Evolutionary conservation across 129 eudicot species (phyloP).

Genomic region (Glebionis coronaria): DNA sequence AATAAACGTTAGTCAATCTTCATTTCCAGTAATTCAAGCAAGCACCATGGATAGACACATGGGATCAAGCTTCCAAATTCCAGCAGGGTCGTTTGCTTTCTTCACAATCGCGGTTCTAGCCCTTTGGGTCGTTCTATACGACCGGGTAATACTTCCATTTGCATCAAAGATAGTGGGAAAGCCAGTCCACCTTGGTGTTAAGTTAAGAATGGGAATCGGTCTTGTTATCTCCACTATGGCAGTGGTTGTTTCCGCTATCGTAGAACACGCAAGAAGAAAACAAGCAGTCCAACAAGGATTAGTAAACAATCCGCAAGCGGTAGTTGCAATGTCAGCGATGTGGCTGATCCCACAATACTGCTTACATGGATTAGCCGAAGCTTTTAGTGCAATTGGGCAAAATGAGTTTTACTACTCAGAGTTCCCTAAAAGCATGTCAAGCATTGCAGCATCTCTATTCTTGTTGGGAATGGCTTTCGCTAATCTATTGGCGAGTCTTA

Average conservation of each 20-base stretch:
- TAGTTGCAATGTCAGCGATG: constrained; percentile 46
- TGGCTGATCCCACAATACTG: constrained; percentile 42
- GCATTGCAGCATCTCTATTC: constrained; percentile 43
- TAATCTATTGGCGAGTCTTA: constrained; percentile 44
- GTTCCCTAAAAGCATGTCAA: constrained; percentile 58
- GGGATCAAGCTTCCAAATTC: constrained; percentile 42
- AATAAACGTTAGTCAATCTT: constrained; percentile 33
- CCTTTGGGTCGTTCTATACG: constrained; percentile 46
- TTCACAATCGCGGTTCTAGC: constrained; percentile 35
- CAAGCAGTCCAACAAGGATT: constrained; percentile 36
- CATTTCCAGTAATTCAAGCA: constrained; percentile 41
- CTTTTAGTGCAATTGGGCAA: constrained; percentile 43
- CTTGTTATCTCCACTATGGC: constrained; percentile 40
- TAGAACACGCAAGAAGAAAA: constrained; percentile 40
- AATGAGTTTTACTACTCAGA: constrained; percentile 52
- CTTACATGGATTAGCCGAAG: constrained; percentile 48
- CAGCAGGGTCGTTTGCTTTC: constrained; percentile 43
- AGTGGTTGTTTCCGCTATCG: constrained; percentile 41
- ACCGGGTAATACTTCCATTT: constrained; percentile 39
- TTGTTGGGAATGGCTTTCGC: constrained; percentile 45
- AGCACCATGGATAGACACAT: constrained; percentile 49
- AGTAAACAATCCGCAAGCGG: constrained; percentile 27
- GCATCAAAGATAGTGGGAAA: constrained; percentile 47
- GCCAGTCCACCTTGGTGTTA: constrained; percentile 43
- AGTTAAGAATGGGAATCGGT: constrained; percentile 49